Conservation (phyloP, 306 rosid genomes). For the Boehmeria nivea region DNA sequence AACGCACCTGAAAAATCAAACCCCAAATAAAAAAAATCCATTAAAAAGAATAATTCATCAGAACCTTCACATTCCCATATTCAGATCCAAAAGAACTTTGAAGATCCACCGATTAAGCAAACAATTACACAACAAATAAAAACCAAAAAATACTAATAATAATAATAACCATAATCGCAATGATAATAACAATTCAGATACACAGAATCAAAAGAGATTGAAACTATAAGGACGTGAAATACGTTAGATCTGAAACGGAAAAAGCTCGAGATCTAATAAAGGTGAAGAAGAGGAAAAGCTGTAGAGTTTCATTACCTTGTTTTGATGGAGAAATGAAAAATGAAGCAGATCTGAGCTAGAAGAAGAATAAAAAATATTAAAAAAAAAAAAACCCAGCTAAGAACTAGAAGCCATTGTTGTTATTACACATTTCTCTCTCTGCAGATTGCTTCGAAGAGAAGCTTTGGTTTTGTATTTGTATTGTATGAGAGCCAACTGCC, state of each 20-base stretch:
- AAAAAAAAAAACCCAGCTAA: neutral
- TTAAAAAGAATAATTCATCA: constrained; percentile 5
- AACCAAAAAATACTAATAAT: neutral
- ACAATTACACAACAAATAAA: neutral
- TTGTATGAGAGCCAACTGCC: neutral
- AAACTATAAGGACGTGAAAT: neutral
- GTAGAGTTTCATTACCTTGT: constrained; percentile 27
- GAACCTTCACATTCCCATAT: neutral
- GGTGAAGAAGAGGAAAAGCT: neutral
- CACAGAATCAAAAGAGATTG: neutral
- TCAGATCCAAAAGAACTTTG: constrained; percentile 11
- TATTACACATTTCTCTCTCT: neutral
- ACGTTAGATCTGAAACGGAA: constrained; percentile 1
- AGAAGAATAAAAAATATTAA: neutral
- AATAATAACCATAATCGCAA: neutral
- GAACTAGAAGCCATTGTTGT: neutral
- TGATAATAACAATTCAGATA: neutral
- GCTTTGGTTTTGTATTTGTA: no score
- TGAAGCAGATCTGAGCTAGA: constrained; percentile 27
- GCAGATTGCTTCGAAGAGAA: no score
- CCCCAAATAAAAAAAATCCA: neutral
- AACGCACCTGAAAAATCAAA: constrained; percentile 17
- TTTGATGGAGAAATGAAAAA: neutral
- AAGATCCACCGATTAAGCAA: neutral
- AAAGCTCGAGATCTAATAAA: constrained; percentile 17